Base-by-base conservation (phyloP, 2,329 filamentous ascomycete species). In the Geoglossum cookeanum region DNA sequence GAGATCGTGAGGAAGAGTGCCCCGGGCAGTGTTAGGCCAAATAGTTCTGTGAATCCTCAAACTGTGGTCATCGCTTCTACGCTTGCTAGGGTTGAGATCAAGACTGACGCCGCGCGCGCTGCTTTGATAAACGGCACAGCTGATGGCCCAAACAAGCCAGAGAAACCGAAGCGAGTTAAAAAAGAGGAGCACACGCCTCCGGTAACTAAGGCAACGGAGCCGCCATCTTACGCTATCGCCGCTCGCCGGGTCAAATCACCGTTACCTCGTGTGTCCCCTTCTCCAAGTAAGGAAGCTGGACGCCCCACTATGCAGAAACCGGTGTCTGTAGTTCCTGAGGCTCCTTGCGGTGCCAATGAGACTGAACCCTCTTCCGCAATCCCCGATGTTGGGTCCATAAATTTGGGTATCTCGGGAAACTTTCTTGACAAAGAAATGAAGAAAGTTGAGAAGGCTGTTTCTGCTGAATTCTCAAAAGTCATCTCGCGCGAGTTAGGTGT, bases 361-460 rank as follows among this genome's bases (percentile, higher is more conserved):
- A 4, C 59, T 22, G 62, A 42, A 53, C 61, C 45, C 55, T 61
- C 9, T 39, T 60, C 29, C 59, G 45, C 39, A 42, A n/a, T 39
- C 30, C 62, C 27, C 48, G 59, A 63, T 58, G 60, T 61, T n/a
- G 61, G 66, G 32, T 60, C 64, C 4, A 61, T 65, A 55, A 66
- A 64, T 47, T 60, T 70, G 44, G 64, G 67, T 51, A 64, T 70
- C 53, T 75, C 86, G 57, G 75, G 75, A 56, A 75, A 80, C 15
- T 75, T 79, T 11, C 69, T 85, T 53, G 75, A 75, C 63, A 81
- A 77, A 61, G 75, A 87, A 61, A 74, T 84, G 58, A 74, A 78
- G 64, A 80, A 71, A 56, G 64, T 79, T 35, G 73, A 75, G 62
- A 69, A 69, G 37, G 66, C 68, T 44, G 68, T 78, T n/a, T 71